Evolutionary conservation across 2,329 filamentous ascomycete species (phyloP).

Genomic region (Aureobasidium sp.): DNA sequence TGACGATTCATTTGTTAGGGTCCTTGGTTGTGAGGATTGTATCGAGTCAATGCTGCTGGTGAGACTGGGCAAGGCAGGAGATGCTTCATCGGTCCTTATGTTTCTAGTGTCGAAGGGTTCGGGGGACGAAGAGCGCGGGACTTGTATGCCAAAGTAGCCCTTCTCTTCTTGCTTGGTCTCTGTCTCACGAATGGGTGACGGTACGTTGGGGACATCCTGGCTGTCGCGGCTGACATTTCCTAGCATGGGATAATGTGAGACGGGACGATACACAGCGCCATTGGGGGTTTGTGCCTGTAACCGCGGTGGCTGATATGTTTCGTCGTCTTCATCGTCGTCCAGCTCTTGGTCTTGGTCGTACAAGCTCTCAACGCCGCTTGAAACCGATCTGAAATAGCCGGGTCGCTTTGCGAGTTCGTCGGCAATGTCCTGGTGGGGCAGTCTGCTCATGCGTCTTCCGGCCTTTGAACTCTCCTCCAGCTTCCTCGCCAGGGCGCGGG

Average conservation of each 20-base stretch:
- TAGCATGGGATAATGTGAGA: slow-evolving; percentile 30
- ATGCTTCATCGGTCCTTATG: slow-evolving; percentile 37
- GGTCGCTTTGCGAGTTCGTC: slow-evolving; percentile 73
- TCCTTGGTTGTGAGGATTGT: slow-evolving; percentile 34
- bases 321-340: slow-evolving; percentile 34
- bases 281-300: slow-evolving; percentile 21
- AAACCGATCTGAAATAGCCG: slow-evolving; percentile 73
- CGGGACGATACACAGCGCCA: slow-evolving; percentile 29
- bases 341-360: slow-evolving; percentile 31
- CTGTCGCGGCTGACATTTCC: slow-evolving; percentile 18
- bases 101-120: slow-evolving; percentile 38
- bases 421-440: slow-evolving; percentile 75
- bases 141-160: slow-evolving; percentile 38
- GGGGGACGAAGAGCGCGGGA: slow-evolving; percentile 40
- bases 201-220: slow-evolving; percentile 3
- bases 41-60: slow-evolving; percentile 31
- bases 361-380: slow-evolving; percentile 47
- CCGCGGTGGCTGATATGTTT: background rate
- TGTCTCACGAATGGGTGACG: background rate
- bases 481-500: slow-evolving; percentile 77
- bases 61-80: slow-evolving; percentile 34
- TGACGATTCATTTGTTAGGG: slow-evolving; percentile 35
- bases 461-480: slow-evolving; percentile 67
- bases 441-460: slow-evolving; percentile 73
- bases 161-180: slow-evolving; percentile 8